Evolutionary conservation across 345 rosid genomes (phyloP), one percentile per base, ranked within the genome.

Genomic region (Lepidium africanum): DNA sequence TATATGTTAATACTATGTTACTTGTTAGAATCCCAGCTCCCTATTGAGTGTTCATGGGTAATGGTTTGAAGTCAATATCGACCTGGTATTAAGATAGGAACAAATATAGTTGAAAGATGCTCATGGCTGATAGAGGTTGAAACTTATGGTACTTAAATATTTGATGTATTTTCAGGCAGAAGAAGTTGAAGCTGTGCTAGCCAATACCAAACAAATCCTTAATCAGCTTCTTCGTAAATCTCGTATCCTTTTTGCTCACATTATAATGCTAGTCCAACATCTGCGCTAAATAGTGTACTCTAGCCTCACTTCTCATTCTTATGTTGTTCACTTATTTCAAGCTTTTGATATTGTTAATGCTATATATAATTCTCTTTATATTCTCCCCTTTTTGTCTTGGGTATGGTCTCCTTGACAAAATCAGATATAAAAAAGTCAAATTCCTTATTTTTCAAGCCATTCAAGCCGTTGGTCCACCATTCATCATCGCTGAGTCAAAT

Each of bases 121-220:
- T 48, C 52, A 61, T 46, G 33, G 33, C 49, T 39, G 59, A 1
- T 1, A 36, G 37, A 61, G 52, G 65, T 38, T 10, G 46, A 46
- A 68, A 55, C 70, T 60, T 53, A 39, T 21, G 30, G 15, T 45
- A 33, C 47, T 67, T 45, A 59, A 67, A 45, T 8, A 10, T 38
- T 38, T 27, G 17, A 60, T 62, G 67, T 40, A 62, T 52, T 51
- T 49, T 16, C 85, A 93, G 97, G 94, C 82, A 56, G 96, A 93
- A 63, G 91, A 88, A 81, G 90, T 87, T 45, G 96, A 92, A 83
- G 98, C 97, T 76, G 89, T 88, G 56, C 66, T 90, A 48, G 91
- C 98, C 70, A 92, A 92, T 81, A 83, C 97, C 63, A 92, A 92
- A 79, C 97, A 92, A 85, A 86, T 92, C 72, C 91, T 92, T 38